Evolutionary conservation across 805 yeast genomes (phyloP).

Genomic region (Metschnikowia picachoensis): DNA sequence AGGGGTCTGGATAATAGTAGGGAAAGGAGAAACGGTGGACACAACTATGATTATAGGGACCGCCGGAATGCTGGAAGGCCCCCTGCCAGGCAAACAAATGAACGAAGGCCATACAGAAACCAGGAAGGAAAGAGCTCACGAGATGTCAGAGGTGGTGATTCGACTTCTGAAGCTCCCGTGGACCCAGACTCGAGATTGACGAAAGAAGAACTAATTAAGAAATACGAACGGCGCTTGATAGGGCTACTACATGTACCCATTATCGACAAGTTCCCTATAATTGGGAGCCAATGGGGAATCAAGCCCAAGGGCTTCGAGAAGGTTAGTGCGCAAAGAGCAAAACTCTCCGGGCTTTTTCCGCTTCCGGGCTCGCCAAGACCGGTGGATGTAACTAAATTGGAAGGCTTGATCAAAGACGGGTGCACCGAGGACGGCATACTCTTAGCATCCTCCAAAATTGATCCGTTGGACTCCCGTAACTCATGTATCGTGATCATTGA

Average conservation of each 20-base stretch:
- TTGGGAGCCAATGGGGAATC: constrained; percentile 63
- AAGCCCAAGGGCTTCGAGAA: constrained; percentile 71
- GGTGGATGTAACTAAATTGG: constrained; percentile 39
- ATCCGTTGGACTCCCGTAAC: constrained; percentile 35
- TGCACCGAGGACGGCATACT: constrained; percentile 28
- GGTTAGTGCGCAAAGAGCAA: constrained; percentile 72
- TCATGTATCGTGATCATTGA: constrained; percentile 30
- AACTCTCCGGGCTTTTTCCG: constrained; percentile 74
- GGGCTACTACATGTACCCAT: constrained; percentile 41
- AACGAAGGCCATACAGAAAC: constrained; percentile 7
- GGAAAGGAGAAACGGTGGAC: constrained; percentile 3
- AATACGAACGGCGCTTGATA: constrained; percentile 24
- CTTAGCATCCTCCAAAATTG: constrained; percentile 33
- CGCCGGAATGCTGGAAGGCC: constrained; percentile 1
- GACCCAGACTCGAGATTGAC: constrained; percentile 17
- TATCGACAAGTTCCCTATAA: constrained; percentile 48
- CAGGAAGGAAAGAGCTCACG: constrained; percentile 16
- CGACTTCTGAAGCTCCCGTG: constrained; percentile 2
- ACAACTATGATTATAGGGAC: constrained; percentile 1
- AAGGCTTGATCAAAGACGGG: constrained; percentile 35
- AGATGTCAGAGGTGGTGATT: constrained; percentile 14
- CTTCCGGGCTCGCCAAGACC: constrained; percentile 49
- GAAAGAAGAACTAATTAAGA: constrained; percentile 21
- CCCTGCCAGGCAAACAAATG: constrained; percentile 1
- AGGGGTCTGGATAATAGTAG: constrained; percentile 9